phyloP scores from a whole-genome alignment of 2,329 filamentous ascomycete genomes.

The Cylindrodendrum hubeiense region DNA sequence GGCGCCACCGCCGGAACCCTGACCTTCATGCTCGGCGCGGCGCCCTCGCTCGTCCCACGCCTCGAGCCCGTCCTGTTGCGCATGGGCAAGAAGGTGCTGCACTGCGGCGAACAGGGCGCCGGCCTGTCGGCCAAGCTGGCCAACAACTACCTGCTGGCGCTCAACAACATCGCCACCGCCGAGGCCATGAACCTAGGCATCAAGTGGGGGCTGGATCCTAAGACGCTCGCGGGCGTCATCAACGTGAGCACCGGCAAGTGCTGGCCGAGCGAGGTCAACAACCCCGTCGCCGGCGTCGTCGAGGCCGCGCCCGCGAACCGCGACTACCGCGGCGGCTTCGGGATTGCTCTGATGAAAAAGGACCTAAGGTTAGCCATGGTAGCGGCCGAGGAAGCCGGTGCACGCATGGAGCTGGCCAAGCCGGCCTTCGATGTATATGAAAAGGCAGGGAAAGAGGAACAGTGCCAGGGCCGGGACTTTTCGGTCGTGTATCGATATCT shows the following conservation, averaged over 20 bases:
- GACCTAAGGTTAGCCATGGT: conserved; percentile 79
- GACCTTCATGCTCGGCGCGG: conserved; percentile 94
- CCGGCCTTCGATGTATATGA: conserved; percentile 77
- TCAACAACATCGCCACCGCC: conserved; percentile 85
- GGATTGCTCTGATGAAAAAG: conserved; percentile 83
- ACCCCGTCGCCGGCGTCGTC: conserved; percentile 89
- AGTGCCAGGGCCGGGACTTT: conserved; percentile 79
- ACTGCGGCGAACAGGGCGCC: conserved; percentile 86
- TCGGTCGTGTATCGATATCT: conserved; percentile 84
- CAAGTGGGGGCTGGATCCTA: conserved; percentile 69
- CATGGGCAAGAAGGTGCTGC: conserved; percentile 90
- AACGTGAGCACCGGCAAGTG: conserved; percentile 94
- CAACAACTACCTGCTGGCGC: conserved; percentile 95
- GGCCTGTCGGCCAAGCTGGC: conserved; percentile 93
- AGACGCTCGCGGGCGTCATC: conserved; percentile 84
- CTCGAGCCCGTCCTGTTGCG: conserved; percentile 77
- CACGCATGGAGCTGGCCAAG: conserved; percentile 73
- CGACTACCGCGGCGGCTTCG: conserved; percentile 84
- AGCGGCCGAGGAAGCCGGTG: conserved; percentile 77
- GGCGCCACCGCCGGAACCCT: conserved; percentile 88
- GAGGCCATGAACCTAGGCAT: conserved; percentile 77
- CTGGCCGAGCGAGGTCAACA: conserved; percentile 97
- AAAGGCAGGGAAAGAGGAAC: conserved; percentile 70
- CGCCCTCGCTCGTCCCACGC: conserved; percentile 69
- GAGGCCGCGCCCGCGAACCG: conserved; percentile 79